Conservation (phyloP, 164 flowering plant genomes). For the Stephania japonica region DNA sequence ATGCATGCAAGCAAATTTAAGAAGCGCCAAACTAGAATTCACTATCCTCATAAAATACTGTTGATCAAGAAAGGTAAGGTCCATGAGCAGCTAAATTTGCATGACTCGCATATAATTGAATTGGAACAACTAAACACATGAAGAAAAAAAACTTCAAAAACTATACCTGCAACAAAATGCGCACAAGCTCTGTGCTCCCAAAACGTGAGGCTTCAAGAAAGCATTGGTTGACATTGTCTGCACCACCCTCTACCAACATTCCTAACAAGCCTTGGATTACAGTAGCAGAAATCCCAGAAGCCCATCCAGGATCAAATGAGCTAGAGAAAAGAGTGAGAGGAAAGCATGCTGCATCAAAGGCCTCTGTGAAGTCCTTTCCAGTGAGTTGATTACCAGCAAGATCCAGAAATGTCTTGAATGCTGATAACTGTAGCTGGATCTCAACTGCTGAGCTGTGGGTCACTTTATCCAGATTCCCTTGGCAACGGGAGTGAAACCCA, state of each 20-base stretch:
- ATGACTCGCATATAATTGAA: not conserved
- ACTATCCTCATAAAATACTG: too few species aligned
- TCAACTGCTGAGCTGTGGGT: slow-evolving; percentile 59
- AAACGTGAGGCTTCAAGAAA: slow-evolving; percentile 96
- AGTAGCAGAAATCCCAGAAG: slow-evolving; percentile 84
- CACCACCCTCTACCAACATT: slow-evolving; percentile 92
- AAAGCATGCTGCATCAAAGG: slow-evolving; percentile 97
- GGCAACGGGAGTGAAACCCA: slow-evolving; percentile 80
- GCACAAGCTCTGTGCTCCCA: slow-evolving; percentile 96
- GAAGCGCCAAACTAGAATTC: not conserved
- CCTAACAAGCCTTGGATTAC: slow-evolving; percentile 76
- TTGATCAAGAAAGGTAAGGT: too few species aligned
- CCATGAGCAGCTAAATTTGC: not conserved
- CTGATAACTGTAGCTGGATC: slow-evolving; percentile 79
- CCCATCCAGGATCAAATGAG: slow-evolving; percentile 96
- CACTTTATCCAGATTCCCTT: slow-evolving; percentile 53
- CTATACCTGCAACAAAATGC: slow-evolving; percentile 82
- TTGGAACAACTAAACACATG: not conserved
- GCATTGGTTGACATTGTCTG: slow-evolving; percentile 94
- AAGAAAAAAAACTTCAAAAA: not conserved
- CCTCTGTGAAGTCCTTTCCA: slow-evolving; percentile 94
- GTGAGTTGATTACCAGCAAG: slow-evolving; percentile 87
- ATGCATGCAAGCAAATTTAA: not conserved
- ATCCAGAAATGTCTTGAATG: slow-evolving; percentile 82
- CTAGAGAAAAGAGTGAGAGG: slow-evolving; percentile 96